Evolutionary conservation across 345 rosid genomes (phyloP).

Genomic region (Isatis tinctoria): DNA sequence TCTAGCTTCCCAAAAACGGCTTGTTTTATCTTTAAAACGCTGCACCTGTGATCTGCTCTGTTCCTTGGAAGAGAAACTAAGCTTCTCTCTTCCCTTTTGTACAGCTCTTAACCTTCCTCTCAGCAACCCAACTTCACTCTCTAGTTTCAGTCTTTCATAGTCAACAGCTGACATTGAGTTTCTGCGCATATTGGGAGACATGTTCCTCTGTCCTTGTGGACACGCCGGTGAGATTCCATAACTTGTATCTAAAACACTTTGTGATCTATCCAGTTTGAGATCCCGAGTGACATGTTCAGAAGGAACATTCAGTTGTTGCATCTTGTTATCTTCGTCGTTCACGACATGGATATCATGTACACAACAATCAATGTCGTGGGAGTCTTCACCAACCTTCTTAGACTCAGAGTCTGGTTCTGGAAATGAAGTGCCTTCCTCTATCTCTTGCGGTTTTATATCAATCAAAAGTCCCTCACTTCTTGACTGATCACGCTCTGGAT

Average conservation of each 20-base stretch:
- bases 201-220: conserved; percentile 26
- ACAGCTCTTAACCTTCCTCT: conserved; percentile 1
- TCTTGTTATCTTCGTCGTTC: conserved; percentile 30
- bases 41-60: conserved; percentile 40
- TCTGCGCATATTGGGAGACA: conserved; percentile 43
- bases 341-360: conserved; percentile 51
- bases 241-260: conserved; percentile 43
- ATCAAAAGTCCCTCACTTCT: conserved; percentile 5
- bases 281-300: not conserved
- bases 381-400: conserved; percentile 22
- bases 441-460: conserved; percentile 29
- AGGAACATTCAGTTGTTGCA: conserved; percentile 15
- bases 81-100: conserved; percentile 30
- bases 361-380: conserved; percentile 1
- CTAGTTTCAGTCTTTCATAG: conserved; percentile 59
- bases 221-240: conserved; percentile 30
- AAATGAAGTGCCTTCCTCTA: conserved; percentile 6
- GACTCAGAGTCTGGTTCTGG: conserved; percentile 5
- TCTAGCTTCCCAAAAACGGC: conserved; percentile 44
- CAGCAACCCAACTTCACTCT: conserved; percentile 49
- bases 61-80: conserved; percentile 38
- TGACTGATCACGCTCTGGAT: conserved; percentile 1
- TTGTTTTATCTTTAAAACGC: conserved; percentile 37
- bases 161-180: conserved; percentile 77
- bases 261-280: conserved; percentile 32